These are phyloP conservation scores for Alternaria brassicae DNA, from an alignment of 2,329 filamentous ascomycete species.

Conservation along the genomic window DNA sequence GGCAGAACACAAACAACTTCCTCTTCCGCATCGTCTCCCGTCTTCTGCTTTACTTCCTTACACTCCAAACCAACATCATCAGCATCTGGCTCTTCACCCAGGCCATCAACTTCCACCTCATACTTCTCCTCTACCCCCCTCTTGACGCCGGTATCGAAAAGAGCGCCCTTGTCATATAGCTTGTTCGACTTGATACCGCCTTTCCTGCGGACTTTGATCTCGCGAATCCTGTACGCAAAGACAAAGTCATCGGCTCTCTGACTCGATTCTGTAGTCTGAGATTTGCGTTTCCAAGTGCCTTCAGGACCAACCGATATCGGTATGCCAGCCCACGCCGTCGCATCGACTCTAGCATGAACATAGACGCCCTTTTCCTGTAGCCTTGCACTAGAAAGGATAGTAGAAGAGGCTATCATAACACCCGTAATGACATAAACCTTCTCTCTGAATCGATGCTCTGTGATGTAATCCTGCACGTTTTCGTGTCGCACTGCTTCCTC, in stretches of 20 bases:
- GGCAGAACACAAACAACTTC: neutral
- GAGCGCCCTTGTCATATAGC: neutral
- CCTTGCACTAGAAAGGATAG: neutral
- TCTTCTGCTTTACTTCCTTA: neutral
- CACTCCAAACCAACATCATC: neutral
- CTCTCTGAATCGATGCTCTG: constrained; percentile 4
- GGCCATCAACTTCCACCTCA: constrained; percentile 1
- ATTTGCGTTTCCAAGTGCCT: constrained; percentile 7
- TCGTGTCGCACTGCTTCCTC: neutral
- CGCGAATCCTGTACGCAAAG: constrained; percentile 18
- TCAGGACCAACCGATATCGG: constrained; percentile 15
- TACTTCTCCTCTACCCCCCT: neutral
- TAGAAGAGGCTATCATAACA: constrained; percentile 12
- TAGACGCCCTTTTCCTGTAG: constrained; percentile 3
- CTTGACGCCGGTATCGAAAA: constrained; percentile 1
- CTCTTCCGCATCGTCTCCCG: neutral
- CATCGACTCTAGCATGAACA: constrained; percentile 12
- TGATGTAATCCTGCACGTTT: constrained; percentile 3
- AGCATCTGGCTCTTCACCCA: neutral
- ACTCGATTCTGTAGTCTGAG: neutral
- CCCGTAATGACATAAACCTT: constrained; percentile 16
- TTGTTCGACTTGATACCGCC: constrained; percentile 7
- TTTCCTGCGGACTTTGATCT: constrained; percentile 13
- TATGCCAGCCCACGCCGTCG: constrained; percentile 9
- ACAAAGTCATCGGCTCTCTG: constrained; percentile 8